Evolutionary conservation across 164 flowering plant genomes (phyloP).

Genomic region (Vitis labrusca): DNA sequence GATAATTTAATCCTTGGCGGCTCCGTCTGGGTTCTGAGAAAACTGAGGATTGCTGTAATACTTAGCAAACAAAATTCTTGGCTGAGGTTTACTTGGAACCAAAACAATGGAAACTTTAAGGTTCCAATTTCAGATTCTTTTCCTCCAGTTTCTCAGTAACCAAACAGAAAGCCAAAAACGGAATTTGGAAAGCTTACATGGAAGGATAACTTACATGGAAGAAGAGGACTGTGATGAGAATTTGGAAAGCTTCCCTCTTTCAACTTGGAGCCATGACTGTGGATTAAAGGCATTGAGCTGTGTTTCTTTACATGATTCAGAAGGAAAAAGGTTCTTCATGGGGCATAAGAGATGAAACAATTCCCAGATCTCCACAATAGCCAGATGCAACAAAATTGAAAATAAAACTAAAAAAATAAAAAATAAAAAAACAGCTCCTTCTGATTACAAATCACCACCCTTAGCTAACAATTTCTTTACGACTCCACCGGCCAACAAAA

Average conservation of each 20-base stretch:
- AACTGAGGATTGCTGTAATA: too few relatives aligned
- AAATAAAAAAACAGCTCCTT: not conserved
- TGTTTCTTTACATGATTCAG: conserved; percentile 82
- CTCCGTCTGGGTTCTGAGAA: too few relatives aligned
- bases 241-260: conserved; percentile 89
- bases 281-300: conserved; percentile 82
- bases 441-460: conserved; percentile 8
- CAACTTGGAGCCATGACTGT: conserved; percentile 99
- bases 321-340: conserved; percentile 83
- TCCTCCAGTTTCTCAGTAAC: too few relatives aligned
- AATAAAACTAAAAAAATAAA: not conserved
- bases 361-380: conserved; percentile 93
- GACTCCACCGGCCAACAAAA: conserved; percentile 14
- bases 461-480: conserved; percentile 4
- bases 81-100: too few relatives aligned
- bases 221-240: conserved; percentile 56
- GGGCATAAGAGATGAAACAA: conserved; percentile 69
- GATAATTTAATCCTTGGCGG: too few relatives aligned
- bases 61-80: too few relatives aligned
- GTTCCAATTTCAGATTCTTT: too few relatives aligned
- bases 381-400: conserved; percentile 18
- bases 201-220: conserved; percentile 67
- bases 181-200: not conserved
- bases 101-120: not conserved
- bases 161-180: not conserved